These are phyloP conservation scores for Skeletonema costatum DNA, from an alignment of 108 stramenopile species.

Conservation along the genomic window DNA sequence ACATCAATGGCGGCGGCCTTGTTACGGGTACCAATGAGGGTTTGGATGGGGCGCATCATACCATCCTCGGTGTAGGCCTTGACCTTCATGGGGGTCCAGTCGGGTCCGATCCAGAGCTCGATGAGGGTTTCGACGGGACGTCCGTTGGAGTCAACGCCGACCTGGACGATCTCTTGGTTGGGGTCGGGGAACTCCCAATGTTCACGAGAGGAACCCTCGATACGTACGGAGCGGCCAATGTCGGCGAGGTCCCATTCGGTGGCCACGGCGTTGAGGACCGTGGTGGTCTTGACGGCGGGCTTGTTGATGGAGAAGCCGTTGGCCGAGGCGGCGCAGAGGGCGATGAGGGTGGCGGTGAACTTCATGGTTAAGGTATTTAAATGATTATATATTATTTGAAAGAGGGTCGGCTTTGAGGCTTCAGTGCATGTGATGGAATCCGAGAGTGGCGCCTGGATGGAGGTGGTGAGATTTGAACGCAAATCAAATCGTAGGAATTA, in stretches of 20 bases:
- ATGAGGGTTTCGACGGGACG: slow-evolving; percentile 51
- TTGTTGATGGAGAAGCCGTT: slow-evolving; percentile 41
- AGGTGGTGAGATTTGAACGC: neutral
- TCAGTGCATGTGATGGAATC: neutral
- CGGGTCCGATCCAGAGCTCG: slow-evolving; percentile 61
- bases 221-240: slow-evolving; percentile 48
- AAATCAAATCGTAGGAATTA: neutral
- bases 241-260: slow-evolving; percentile 48
- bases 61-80: slow-evolving; percentile 63
- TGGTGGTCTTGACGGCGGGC: slow-evolving; percentile 3
- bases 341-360: slow-evolving; percentile 34
- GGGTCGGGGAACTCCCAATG: slow-evolving; percentile 58
- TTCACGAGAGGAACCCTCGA: slow-evolving; percentile 55
- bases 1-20: slow-evolving; percentile 58
- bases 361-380: slow-evolving; percentile 38
- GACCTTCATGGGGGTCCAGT: slow-evolving; percentile 66
- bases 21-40: slow-evolving; percentile 57
- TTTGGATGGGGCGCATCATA: slow-evolving; percentile 54
- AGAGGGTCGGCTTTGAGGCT: too few relatives aligned
- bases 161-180: slow-evolving; percentile 57
- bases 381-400: neutral
- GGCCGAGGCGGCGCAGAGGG: slow-evolving; percentile 42
- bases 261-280: slow-evolving; percentile 18
- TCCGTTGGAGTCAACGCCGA: slow-evolving; percentile 54
- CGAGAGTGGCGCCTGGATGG: neutral